These are phyloP conservation scores for Cladosporium sp. DNA, from an alignment of 2,329 filamentous ascomycete species.

Conservation along the genomic window DNA sequence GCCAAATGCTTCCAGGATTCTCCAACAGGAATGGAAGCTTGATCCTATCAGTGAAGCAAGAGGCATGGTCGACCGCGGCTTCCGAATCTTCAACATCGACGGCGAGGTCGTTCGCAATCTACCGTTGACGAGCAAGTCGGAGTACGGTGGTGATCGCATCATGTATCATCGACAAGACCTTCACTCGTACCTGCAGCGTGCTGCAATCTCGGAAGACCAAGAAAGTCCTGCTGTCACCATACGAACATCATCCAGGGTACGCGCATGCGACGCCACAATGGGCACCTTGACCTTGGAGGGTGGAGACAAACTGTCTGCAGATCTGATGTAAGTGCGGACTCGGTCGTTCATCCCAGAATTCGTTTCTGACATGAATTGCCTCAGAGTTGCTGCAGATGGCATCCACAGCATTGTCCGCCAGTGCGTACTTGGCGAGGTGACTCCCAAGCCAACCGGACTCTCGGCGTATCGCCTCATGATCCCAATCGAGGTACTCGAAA, in stretches of 20 bases:
- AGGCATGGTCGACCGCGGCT: slow-evolving; percentile 33
- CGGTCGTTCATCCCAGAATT: neutral
- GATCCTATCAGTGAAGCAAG: slow-evolving; percentile 18
- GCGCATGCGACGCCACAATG: slow-evolving; percentile 18
- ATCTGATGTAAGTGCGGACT: slow-evolving; percentile 22
- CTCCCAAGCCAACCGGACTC: slow-evolving; percentile 31
- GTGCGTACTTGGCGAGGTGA: slow-evolving; percentile 19
- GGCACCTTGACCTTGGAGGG: slow-evolving; percentile 30
- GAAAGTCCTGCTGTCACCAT: slow-evolving; percentile 25
- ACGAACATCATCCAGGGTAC: slow-evolving; percentile 23
- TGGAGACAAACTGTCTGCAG: slow-evolving; percentile 26
- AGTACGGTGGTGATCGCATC: slow-evolving; percentile 36
- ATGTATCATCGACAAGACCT: slow-evolving; percentile 40
- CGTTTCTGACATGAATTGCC: neutral
- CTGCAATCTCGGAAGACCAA: slow-evolving; percentile 19
- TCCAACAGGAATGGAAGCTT: slow-evolving; percentile 4
- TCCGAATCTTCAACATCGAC: slow-evolving; percentile 32
- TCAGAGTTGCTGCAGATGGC: slow-evolving; percentile 33
- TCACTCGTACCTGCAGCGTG: slow-evolving; percentile 28
- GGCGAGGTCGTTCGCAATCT: slow-evolving; percentile 30
- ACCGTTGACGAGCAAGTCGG: slow-evolving; percentile 21
- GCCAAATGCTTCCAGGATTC: slow-evolving; percentile 36
- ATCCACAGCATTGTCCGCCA: slow-evolving; percentile 26
- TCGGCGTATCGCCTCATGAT: slow-evolving; percentile 36
- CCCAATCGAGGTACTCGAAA: slow-evolving; percentile 20